Percentiles rank a stretch among this genome's conserved stretches.
phyloP scores from a whole-genome alignment of 2,329 filamentous ascomycete genomes.

The Aquanectria penicillioides region DNA sequence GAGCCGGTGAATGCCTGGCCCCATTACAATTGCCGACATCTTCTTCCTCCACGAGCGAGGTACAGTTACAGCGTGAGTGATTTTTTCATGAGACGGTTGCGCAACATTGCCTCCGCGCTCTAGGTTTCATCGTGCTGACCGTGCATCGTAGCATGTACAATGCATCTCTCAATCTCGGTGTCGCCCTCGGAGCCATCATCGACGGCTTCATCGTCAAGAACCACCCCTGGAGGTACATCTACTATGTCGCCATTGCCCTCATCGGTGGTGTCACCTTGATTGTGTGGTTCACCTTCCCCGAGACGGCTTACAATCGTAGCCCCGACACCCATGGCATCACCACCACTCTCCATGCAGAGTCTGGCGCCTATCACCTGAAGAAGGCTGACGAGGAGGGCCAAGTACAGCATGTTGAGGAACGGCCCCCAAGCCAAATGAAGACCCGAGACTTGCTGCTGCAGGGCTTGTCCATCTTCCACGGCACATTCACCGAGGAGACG shows the following conservation, averaged over 20 bases:
- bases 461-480: slow-evolving; percentile 20
- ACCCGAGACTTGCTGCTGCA: not conserved
- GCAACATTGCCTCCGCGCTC: too few relatives aligned
- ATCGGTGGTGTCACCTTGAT: slow-evolving; percentile 56
- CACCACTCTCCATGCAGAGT: slow-evolving; percentile 11
- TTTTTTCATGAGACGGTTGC: not conserved
- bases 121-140: not conserved
- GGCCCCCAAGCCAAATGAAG: not conserved
- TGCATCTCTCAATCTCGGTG: slow-evolving; percentile 51
- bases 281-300: slow-evolving; percentile 62
- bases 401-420: slow-evolving; percentile 11
- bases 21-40: slow-evolving; percentile 60
- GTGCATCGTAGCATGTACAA: slow-evolving; percentile 44
- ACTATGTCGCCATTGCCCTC: slow-evolving; percentile 57
- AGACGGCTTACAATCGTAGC: slow-evolving; percentile 57
- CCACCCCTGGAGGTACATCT: slow-evolving; percentile 59
- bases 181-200: slow-evolving; percentile 51
- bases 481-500: slow-evolving; percentile 22
- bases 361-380: slow-evolving; percentile 17
- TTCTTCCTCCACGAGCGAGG: slow-evolving; percentile 66
- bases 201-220: slow-evolving; percentile 57
- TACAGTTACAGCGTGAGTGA: slow-evolving; percentile 55
- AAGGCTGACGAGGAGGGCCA: slow-evolving; percentile 14
- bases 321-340: slow-evolving; percentile 22
- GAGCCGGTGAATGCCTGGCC: slow-evolving; percentile 41